A percentile compares a stretch with the other conserved stretches of the same genome.
These are phyloP conservation scores for Suhomyces bribrorum DNA, from an alignment of 1,139 yeast genomes.

Conservation along the genomic window DNA sequence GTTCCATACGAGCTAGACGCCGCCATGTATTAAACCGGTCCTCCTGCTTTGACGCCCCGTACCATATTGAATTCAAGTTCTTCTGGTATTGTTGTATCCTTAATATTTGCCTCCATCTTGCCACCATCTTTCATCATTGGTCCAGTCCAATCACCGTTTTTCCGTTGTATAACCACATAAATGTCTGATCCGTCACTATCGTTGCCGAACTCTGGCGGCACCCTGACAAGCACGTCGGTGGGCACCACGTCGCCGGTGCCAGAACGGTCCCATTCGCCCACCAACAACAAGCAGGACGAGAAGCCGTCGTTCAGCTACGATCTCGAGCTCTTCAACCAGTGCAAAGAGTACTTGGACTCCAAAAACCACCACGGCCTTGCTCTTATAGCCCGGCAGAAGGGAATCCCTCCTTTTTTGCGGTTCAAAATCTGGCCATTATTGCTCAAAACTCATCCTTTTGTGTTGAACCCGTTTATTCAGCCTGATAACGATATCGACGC, in stretches of 20 bases:
- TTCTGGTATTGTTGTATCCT: neutral
- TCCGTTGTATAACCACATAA: too few species aligned
- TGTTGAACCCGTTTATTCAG: conserved; percentile 67
- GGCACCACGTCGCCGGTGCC: conserved; percentile 1
- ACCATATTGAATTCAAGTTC: neutral
- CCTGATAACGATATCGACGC: conserved; percentile 44
- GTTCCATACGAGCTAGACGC: neutral
- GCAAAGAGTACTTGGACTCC: conserved; percentile 45
- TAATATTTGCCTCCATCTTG: neutral
- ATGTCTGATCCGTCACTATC: conserved; percentile 9
- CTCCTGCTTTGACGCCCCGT: neutral
- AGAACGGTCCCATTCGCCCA: conserved; percentile 5
- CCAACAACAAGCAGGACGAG: conserved; percentile 9
- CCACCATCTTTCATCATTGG: neutral
- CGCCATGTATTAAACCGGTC: neutral
- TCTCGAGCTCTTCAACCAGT: conserved; percentile 38
- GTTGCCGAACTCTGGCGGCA: conserved; percentile 4
- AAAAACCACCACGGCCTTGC: conserved; percentile 72
- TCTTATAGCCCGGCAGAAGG: conserved; percentile 75
- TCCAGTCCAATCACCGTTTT: too few species aligned
- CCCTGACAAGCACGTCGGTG: neutral
- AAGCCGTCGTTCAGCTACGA: conserved; percentile 46
- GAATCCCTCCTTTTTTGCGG: conserved; percentile 82
- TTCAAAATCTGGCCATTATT: conserved; percentile 83
- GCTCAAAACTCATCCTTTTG: conserved; percentile 82